phyloP scores from a whole-genome alignment of 352 stramenopile genomes.

The Achlya hypogyna region DNA sequence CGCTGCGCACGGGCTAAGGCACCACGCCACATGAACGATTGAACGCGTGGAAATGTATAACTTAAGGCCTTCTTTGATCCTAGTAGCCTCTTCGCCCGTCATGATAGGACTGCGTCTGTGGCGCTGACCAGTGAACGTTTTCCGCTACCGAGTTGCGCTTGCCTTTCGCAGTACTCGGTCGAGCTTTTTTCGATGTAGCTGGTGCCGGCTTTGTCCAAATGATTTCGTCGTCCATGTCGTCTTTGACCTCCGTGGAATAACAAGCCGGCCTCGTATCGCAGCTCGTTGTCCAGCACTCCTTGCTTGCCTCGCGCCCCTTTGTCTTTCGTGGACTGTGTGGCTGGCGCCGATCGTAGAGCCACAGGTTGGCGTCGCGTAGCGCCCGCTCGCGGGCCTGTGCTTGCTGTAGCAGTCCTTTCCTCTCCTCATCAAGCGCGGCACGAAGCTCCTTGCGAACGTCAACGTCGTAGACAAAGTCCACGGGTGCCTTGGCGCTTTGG shows the following conservation, averaged over 20 bases:
- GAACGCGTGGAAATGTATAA: neutral
- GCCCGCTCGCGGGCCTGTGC: slow-evolving; percentile 29
- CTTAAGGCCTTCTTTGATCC: neutral
- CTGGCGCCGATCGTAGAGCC: slow-evolving; percentile 25
- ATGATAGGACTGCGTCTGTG: slow-evolving; percentile 11
- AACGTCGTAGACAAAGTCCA: slow-evolving; percentile 74
- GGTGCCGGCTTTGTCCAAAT: neutral
- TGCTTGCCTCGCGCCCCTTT: neutral
- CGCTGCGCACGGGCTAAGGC: slow-evolving; percentile 83
- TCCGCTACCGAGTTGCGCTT: slow-evolving; percentile 10
- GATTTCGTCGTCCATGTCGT: neutral
- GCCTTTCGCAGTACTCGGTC: slow-evolving; percentile 1
- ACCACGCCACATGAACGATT: neutral
- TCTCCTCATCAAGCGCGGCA: slow-evolving; percentile 47
- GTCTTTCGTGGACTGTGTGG: neutral
- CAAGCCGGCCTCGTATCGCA: too few relatives aligned
- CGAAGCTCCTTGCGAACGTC: slow-evolving; percentile 39
- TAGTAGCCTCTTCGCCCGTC: neutral
- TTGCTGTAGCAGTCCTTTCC: slow-evolving; percentile 26
- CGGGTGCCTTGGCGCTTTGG: slow-evolving; percentile 13
- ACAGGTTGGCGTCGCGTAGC: slow-evolving; percentile 38
- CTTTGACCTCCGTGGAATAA: neutral
- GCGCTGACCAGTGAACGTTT: slow-evolving; percentile 8
- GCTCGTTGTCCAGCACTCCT: neutral
- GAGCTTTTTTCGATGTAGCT: slow-evolving; percentile 6